These are phyloP conservation scores for Cyberlindnera maritima DNA, from an alignment of 805 yeast species.

Conservation along the genomic window DNA sequence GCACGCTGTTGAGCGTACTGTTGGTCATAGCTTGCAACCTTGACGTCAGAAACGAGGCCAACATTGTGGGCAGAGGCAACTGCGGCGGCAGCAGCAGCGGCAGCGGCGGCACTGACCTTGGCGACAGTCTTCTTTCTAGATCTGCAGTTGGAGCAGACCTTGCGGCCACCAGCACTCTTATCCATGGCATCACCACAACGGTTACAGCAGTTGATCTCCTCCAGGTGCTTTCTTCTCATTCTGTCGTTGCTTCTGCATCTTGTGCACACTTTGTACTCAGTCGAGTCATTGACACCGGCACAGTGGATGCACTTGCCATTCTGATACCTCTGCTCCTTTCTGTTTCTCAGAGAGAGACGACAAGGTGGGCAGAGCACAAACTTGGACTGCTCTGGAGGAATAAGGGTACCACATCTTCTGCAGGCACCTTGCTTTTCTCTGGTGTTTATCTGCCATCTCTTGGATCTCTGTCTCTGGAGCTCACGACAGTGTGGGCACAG, in stretches of 20 bases:
- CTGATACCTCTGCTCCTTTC: slow-evolving; percentile 58
- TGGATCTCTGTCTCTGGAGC: slow-evolving; percentile 57
- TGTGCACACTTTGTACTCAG: slow-evolving; percentile 59
- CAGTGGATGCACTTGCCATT: slow-evolving; percentile 70
- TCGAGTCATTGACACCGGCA: slow-evolving; percentile 50
- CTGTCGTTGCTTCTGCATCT: slow-evolving; percentile 64
- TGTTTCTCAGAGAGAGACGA: slow-evolving; percentile 48
- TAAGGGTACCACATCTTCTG: slow-evolving; percentile 57
- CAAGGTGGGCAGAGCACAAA: slow-evolving; percentile 63
- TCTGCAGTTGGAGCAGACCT: slow-evolving; percentile 57
- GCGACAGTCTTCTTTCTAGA: slow-evolving; percentile 43
- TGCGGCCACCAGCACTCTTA: slow-evolving; percentile 46
- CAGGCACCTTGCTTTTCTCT: slow-evolving; percentile 61
- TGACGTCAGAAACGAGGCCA: neutral
- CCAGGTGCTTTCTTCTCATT: slow-evolving; percentile 52
- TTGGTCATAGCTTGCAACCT: slow-evolving; percentile 4
- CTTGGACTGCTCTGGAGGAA: slow-evolving; percentile 47
- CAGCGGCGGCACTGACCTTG: slow-evolving; percentile 14
- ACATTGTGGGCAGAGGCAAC: neutral
- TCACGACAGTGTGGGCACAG: slow-evolving; percentile 65
- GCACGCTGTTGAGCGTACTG: slow-evolving; percentile 5
- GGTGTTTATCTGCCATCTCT: slow-evolving; percentile 64
- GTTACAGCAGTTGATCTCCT: slow-evolving; percentile 57
- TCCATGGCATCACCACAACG: slow-evolving; percentile 53
- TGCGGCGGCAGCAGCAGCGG: slow-evolving; percentile 12